Conservation (phyloP, 2,329 filamentous ascomycete genomes). For the Fusarium sp. region DNA sequence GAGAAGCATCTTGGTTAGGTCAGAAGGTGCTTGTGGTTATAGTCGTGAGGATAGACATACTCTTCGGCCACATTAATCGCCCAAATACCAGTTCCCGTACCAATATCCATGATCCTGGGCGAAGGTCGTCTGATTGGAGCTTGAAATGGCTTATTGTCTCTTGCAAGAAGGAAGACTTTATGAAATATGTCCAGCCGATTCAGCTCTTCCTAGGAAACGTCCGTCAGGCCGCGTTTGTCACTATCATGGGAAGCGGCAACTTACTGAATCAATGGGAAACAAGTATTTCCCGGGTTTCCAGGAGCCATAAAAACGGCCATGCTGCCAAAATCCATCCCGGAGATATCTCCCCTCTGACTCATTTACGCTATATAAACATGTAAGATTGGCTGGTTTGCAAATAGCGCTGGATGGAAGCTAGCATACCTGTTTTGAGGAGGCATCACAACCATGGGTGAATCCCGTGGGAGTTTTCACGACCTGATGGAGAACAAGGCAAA, state of each 20-base stretch:
- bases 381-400: constrained; percentile 22
- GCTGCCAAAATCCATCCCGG: constrained; percentile 60
- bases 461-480: constrained; percentile 16
- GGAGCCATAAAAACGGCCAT: constrained; percentile 76
- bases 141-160: constrained; percentile 55
- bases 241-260: constrained; percentile 25
- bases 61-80: constrained; percentile 82
- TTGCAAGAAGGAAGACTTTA: constrained; percentile 76
- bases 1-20: constrained; percentile 32
- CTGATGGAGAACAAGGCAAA: constrained; percentile 8
- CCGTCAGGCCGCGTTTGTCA: constrained; percentile 25
- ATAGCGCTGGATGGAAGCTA: background rate
- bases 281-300: constrained; percentile 77
- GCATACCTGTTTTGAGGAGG: constrained; percentile 47
- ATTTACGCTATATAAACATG: constrained; percentile 24
- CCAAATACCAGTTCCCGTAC: constrained; percentile 93
- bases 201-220: constrained; percentile 68
- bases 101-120: constrained; percentile 70
- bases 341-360: constrained; percentile 36
- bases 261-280: constrained; percentile 81
- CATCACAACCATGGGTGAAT: constrained; percentile 45
- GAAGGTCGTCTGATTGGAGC: constrained; percentile 26
- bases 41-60: constrained; percentile 57
- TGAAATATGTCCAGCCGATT: constrained; percentile 86
- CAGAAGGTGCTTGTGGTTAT: background rate